Base-by-base conservation (phyloP, 768 basidiomycete genomes). In the Leccinum subgranulosum region DNA sequence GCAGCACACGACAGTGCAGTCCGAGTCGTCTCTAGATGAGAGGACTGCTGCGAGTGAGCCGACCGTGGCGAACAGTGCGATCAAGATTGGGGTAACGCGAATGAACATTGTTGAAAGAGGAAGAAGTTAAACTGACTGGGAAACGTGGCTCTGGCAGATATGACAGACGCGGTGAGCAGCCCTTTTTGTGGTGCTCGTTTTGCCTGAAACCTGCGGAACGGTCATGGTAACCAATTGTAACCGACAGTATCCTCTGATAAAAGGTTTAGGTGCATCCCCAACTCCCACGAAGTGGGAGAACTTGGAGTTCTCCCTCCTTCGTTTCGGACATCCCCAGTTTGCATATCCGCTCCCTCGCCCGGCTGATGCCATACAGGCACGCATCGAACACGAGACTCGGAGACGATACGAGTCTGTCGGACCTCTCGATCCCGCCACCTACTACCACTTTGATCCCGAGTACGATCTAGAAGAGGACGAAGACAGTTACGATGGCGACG, bases 311-410 rank as follows among this genome's bases (percentile, higher is more conserved):
- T 1, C 41, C 41, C 23, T 23, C 25, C 25, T 64, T 64, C 39
- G 57, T 57, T 2, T 67, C 64, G 66, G 57, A 67, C 53, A 52
- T 34, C 7, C 21, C 49, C 67, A 67, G 0, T 67, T 69, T 28
- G 56, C 25, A 2, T 2, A 3, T 51, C 34, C 50, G 5, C 41
- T 11, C 9, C 41, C 19, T 6, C n/a, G 19, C n/a, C n/a, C n/a
- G n/a, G n/a, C n/a, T n/a, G n/a, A n/a, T 19, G n/a, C 17, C 19
- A 4, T 61, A 3, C 49, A 61, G 0, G 25, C 31, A 1, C 54
- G 56, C 15, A 49, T 52, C 4, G 33, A 15, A 25, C 49, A n/a
- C 49, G 25, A 4, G n/a, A n/a, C n/a, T n/a, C n/a, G n/a, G n/a
- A 39, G 34, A 14, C 34, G 6, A 15, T 34, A 23, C 23, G 23